Evolutionary conservation across 2,329 filamentous ascomycete species (phyloP).

Genomic region (Xylariaceae sp.): DNA sequence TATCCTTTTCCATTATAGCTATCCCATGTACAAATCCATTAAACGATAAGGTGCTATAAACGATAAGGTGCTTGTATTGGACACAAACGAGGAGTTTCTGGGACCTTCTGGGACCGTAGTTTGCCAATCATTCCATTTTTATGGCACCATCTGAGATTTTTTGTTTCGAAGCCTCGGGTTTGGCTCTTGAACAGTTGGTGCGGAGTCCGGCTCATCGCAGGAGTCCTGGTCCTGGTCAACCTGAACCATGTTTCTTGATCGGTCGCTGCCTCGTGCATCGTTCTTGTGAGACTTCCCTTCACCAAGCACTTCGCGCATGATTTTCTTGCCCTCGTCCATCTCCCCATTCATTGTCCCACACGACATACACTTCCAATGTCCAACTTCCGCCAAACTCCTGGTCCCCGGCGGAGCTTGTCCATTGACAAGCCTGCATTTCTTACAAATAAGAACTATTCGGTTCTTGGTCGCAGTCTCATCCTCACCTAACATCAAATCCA

Average conservation of each 20-base stretch:
- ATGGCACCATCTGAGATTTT: conserved; percentile 24
- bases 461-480: conserved; percentile 93
- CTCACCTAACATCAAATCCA: conserved; percentile 89
- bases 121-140: conserved; percentile 1
- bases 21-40: too few relatives aligned
- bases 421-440: conserved; percentile 80
- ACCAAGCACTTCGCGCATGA: conserved; percentile 61
- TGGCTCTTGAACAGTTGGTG: conserved; percentile 9
- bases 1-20: too few relatives aligned
- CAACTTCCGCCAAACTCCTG: conserved; percentile 71
- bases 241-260: conserved; percentile 18
- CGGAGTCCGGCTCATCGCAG: conserved; percentile 9
- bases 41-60: too few relatives aligned
- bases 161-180: conserved; percentile 14
- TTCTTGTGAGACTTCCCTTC: conserved; percentile 6
- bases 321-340: conserved; percentile 69
- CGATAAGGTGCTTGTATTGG: not conserved
- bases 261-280: conserved; percentile 15
- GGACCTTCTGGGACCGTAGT: not conserved
- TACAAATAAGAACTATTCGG: conserved; percentile 81
- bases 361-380: conserved; percentile 82
- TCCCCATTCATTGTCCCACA: conserved; percentile 80
- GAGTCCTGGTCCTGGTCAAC: conserved; percentile 15
- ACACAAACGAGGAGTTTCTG: not conserved
- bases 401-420: conserved; percentile 91